These are phyloP conservation scores for Pyrenophora graminea DNA, from an alignment of 2,329 filamentous ascomycete genomes.

Conservation along the genomic window DNA sequence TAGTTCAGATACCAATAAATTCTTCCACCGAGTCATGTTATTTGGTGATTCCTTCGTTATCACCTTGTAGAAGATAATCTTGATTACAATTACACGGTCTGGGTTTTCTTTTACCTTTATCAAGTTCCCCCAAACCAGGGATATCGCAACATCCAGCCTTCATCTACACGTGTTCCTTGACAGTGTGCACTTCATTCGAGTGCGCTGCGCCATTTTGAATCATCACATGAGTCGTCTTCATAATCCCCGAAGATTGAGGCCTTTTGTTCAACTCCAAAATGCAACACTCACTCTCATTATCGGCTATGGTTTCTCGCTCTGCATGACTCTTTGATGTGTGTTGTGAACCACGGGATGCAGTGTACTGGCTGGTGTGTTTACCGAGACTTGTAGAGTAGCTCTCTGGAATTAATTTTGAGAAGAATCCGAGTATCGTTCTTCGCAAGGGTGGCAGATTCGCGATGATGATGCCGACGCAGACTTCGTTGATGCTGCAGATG, in stretches of 20 bases:
- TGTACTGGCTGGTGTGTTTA: neutral
- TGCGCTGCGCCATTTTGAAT: neutral
- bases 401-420: too few species aligned
- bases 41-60: too few species aligned
- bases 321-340: neutral
- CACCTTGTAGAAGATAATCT: too few species aligned
- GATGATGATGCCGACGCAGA: constrained; percentile 19
- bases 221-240: constrained; percentile 11
- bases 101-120: too few species aligned
- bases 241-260: neutral
- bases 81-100: too few species aligned
- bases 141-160: too few species aligned
- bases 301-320: neutral
- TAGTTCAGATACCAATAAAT: too few species aligned
- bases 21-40: too few species aligned
- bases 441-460: constrained; percentile 20
- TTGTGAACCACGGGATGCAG: neutral
- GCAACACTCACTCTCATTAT: constrained; percentile 10
- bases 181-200: constrained; percentile 2
- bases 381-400: neutral
- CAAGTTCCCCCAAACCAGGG: too few species aligned
- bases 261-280: constrained; percentile 14
- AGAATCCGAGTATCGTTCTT: neutral
- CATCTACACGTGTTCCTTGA: neutral
- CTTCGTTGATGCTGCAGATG: constrained; percentile 20